Evolutionary conservation across 208 protist species (phyloP).

Genomic region (Leishmania mexicana): DNA sequence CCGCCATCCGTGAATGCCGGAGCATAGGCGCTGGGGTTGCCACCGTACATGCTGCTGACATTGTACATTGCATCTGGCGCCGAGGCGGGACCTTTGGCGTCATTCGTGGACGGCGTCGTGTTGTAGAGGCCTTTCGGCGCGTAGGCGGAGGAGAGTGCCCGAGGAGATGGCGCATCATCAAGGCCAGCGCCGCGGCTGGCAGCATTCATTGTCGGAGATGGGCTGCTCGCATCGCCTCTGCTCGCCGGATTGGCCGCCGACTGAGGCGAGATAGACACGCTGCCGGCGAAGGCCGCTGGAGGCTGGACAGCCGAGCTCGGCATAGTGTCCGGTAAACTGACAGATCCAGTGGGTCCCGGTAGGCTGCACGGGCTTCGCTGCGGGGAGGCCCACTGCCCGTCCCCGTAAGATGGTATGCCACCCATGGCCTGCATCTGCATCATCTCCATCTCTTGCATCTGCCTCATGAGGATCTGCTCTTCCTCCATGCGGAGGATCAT

Average conservation of each 20-base stretch:
- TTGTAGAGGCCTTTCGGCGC: slow-evolving; percentile 22
- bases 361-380: not conserved
- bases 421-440: slow-evolving; percentile 45
- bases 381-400: slow-evolving; percentile 8
- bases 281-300: not conserved
- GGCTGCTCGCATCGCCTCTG: not conserved
- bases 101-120: slow-evolving; percentile 7
- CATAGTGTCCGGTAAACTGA: not conserved
- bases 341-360: not conserved
- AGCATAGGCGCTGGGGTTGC: slow-evolving; percentile 10
- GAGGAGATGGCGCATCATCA: not conserved
- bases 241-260: not conserved
- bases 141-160: slow-evolving; percentile 8
- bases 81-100: not conserved
- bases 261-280: not conserved
- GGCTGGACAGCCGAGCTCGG: not conserved
- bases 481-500: slow-evolving; percentile 30
- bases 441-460: slow-evolving; percentile 40
- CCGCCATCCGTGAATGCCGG: not conserved
- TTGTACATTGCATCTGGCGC: slow-evolving; percentile 2
- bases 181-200: not conserved
- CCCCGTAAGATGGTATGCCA: not conserved
- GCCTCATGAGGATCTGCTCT: slow-evolving; percentile 27
- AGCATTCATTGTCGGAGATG: not conserved
- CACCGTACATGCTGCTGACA: slow-evolving; percentile 30